phyloP scores from a whole-genome alignment of 2,329 filamentous ascomycete genomes.

The Fusarium sororula region DNA sequence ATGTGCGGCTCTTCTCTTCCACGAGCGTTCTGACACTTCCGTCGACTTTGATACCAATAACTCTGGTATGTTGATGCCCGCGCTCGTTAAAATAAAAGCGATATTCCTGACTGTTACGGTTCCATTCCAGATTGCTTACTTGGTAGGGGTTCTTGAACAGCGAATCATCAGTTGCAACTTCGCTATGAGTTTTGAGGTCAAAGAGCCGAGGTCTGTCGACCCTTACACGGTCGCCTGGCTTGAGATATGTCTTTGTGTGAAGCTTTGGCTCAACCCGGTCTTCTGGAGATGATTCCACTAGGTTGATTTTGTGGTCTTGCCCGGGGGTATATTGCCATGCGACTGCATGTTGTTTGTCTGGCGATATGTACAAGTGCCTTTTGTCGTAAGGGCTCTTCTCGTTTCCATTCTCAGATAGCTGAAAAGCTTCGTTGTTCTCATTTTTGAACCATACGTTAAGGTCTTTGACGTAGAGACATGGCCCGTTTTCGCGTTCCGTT shows the following conservation, averaged over 20 bases:
- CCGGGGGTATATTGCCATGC: slow-evolving; percentile 39
- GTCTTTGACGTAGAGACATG: neutral
- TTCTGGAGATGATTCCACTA: slow-evolving; percentile 41
- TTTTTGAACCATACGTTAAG: slow-evolving; percentile 21
- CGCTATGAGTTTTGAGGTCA: slow-evolving; percentile 20
- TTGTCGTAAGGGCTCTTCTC: slow-evolving; percentile 31
- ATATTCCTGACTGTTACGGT: slow-evolving; percentile 34
- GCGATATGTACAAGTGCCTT: slow-evolving; percentile 24
- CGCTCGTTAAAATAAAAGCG: slow-evolving; percentile 44
- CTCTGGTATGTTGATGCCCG: slow-evolving; percentile 37
- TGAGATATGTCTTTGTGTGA: slow-evolving; percentile 34
- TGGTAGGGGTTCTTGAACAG: slow-evolving; percentile 40
- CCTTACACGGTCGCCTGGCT: slow-evolving; percentile 40
- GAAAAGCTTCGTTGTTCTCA: slow-evolving; percentile 3
- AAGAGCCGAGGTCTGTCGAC: slow-evolving; percentile 42
- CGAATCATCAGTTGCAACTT: slow-evolving; percentile 33
- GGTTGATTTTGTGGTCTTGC: slow-evolving; percentile 23
- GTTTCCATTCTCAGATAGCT: slow-evolving; percentile 30
- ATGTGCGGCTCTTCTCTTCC: slow-evolving; percentile 41
- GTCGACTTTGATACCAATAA: slow-evolving; percentile 22
- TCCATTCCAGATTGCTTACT: slow-evolving; percentile 39
- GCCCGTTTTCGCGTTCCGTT: neutral
- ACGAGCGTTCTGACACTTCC: slow-evolving; percentile 33
- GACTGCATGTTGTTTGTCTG: slow-evolving; percentile 17
- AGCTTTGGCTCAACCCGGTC: slow-evolving; percentile 44